phyloP scores from a whole-genome alignment of 228 moss, liverwort and hornwort genomes.

The Sphagnum fallax region DNA sequence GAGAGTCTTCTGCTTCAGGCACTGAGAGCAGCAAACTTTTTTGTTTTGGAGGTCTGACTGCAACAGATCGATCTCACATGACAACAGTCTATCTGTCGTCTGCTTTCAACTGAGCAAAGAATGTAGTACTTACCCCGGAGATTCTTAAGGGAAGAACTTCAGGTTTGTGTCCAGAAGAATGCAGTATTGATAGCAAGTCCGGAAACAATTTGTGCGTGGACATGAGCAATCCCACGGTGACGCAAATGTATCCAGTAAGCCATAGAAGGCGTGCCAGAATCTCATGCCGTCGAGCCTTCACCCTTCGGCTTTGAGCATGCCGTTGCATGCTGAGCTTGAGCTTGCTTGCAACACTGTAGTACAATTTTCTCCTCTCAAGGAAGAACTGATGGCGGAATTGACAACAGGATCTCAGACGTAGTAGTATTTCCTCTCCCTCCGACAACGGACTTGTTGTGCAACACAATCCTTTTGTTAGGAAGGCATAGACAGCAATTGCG shows the following conservation, averaged over 20 bases:
- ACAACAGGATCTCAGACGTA: too few species aligned
- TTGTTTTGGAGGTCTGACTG: not conserved
- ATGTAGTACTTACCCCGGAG: not conserved
- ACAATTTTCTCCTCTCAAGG: too few species aligned
- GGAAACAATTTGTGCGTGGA: slow-evolving; percentile 78
- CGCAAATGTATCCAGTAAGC: slow-evolving; percentile 65
- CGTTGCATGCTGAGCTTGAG: slow-evolving; percentile 51
- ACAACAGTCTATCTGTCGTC: not conserved
- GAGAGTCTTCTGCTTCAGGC: too few species aligned
- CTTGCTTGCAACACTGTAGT: too few species aligned
- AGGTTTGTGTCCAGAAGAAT: slow-evolving; percentile 4
- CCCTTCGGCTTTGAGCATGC: slow-evolving; percentile 52
- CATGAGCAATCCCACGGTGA: slow-evolving; percentile 65
- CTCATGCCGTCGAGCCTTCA: slow-evolving; percentile 48
- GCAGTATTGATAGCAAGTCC: slow-evolving; percentile 66
- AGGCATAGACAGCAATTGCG: too few species aligned
- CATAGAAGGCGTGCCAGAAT: slow-evolving; percentile 53
- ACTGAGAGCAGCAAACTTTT: not conserved
- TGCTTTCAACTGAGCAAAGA: not conserved
- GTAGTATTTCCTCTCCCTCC: too few species aligned
- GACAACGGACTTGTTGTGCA: too few species aligned
- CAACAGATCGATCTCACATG: not conserved
- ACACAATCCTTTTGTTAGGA: too few species aligned
- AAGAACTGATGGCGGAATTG: too few species aligned
- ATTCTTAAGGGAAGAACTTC: not conserved